Conservation (phyloP, 2,329 filamentous ascomycete species). For the Dactylonectria macrodidyma region DNA sequence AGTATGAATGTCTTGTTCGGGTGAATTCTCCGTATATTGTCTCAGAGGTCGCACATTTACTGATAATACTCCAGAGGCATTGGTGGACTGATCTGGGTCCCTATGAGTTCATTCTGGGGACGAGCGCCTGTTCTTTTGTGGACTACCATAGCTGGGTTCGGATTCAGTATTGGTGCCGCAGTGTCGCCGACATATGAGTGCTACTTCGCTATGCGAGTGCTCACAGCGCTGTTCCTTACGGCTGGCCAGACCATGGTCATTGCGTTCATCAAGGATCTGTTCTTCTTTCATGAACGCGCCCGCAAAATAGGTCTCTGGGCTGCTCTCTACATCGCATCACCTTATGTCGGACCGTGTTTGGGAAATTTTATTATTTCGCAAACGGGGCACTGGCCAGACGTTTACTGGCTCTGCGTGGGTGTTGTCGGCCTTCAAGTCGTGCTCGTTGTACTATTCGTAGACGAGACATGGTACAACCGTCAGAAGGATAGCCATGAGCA, state of each 20-base stretch:
- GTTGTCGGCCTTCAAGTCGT: constrained; percentile 55
- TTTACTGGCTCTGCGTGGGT: constrained; percentile 64
- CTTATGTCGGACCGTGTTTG: constrained; percentile 62
- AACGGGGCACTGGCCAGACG: constrained; percentile 60
- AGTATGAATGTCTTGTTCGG: constrained; percentile 34
- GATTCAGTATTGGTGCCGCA: constrained; percentile 23
- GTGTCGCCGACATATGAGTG: constrained; percentile 18
- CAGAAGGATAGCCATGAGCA: constrained; percentile 54
- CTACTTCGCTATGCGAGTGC: constrained; percentile 24
- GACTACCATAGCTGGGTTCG: constrained; percentile 30
- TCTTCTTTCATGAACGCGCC: constrained; percentile 71
- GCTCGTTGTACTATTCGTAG: constrained; percentile 57
- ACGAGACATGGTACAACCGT: constrained; percentile 67
- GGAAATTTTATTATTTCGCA: constrained; percentile 63
- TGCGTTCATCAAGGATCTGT: constrained; percentile 70
- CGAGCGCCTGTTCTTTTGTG: constrained; percentile 36
- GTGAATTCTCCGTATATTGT: neutral
- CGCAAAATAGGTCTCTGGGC: constrained; percentile 65
- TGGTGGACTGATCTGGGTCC: constrained; percentile 35
- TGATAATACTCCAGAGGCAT: constrained; percentile 17
- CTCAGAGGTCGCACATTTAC: neutral
- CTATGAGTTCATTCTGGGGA: constrained; percentile 32
- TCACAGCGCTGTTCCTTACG: constrained; percentile 61
- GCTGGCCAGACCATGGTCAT: constrained; percentile 62
- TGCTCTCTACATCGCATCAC: constrained; percentile 57